phyloP scores from a whole-genome alignment of 1,284 basidiomycete genomes.

The Tylopilus sp. region DNA sequence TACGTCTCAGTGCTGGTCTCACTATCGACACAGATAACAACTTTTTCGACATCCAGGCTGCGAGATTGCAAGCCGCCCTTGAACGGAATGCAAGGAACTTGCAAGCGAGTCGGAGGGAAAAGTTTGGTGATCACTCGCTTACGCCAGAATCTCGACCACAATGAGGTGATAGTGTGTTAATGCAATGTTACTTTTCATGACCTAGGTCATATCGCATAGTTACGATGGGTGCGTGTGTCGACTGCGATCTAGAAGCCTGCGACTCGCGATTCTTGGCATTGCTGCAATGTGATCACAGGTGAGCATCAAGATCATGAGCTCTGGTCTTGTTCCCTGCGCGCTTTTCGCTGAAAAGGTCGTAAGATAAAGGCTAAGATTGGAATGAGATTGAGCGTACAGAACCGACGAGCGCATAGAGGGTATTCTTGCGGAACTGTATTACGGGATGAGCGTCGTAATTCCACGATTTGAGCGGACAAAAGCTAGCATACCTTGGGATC shows the following conservation, averaged over 20 bases:
- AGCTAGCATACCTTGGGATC: slow-evolving; percentile 70
- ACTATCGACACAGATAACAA: not conserved
- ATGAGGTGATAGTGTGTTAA: slow-evolving; percentile 9
- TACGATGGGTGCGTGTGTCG: slow-evolving; percentile 20
- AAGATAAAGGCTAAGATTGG: not conserved
- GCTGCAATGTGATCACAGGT: slow-evolving; percentile 5
- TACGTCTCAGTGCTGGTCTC: slow-evolving; percentile 33
- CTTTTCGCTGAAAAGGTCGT: slow-evolving; percentile 51
- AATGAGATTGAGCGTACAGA: slow-evolving; percentile 53
- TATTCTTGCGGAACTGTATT: slow-evolving; percentile 80
- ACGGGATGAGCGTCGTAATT: slow-evolving; percentile 10
- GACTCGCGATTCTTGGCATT: slow-evolving; percentile 9
- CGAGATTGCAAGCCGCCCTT: slow-evolving; percentile 53
- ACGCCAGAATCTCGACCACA: slow-evolving; percentile 18
- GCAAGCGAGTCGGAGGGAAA: slow-evolving; percentile 29
- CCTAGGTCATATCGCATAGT: slow-evolving; percentile 21
- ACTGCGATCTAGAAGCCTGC: slow-evolving; percentile 12
- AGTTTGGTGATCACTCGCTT: slow-evolving; percentile 21
- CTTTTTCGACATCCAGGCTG: slow-evolving; percentile 38
- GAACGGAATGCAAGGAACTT: slow-evolving; percentile 55
- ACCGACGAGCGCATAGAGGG: slow-evolving; percentile 72
- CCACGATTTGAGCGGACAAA: not conserved
- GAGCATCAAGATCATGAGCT: slow-evolving; percentile 38
- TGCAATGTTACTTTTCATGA: slow-evolving; percentile 16
- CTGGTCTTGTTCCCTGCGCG: slow-evolving; percentile 55